Percentiles rank a stretch among this genome's conserved stretches.
Evolutionary conservation across 371 early-diverging fungal genomes (phyloP).

Genomic region (Quaeritorhiza haematococci): DNA sequence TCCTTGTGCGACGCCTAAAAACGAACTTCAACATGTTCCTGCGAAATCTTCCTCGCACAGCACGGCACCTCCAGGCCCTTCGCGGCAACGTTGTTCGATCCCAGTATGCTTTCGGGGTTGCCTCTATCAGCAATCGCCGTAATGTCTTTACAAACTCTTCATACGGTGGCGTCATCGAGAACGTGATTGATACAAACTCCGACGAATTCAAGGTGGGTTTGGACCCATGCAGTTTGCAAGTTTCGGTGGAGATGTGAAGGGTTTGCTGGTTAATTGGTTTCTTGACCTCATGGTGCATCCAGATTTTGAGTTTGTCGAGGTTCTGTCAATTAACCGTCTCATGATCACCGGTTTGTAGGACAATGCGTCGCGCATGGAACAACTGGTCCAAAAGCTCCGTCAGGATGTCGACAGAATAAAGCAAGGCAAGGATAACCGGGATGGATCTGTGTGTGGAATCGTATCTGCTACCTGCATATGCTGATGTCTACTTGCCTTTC

Average conservation of each 20-base stretch:
- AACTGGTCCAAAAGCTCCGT: conserved; percentile 70
- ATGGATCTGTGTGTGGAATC: conserved; percentile 1
- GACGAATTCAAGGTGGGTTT: conserved; percentile 72
- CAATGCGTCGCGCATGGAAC: conserved; percentile 76
- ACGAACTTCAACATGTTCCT: too few relatives aligned
- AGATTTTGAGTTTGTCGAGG: neutral
- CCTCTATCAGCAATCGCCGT: too few relatives aligned
- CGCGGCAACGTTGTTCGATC: too few relatives aligned
- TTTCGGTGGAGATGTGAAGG: too few relatives aligned
- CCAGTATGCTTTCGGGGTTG: too few relatives aligned
- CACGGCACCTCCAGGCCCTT: too few relatives aligned
- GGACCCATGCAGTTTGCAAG: too few relatives aligned
- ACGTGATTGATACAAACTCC: conserved; percentile 68
- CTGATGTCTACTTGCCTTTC: neutral
- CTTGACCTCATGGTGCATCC: neutral
- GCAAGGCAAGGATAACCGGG: conserved; percentile 52
- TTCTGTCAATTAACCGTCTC: too few relatives aligned
- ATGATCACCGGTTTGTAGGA: conserved; percentile 62
- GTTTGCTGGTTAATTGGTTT: conserved; percentile 1
- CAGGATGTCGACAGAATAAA: conserved; percentile 65
- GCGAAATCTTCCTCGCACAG: too few relatives aligned
- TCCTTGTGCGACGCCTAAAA: too few relatives aligned
- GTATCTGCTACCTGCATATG: neutral
- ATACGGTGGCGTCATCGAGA: conserved; percentile 41
- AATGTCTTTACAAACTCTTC: too few relatives aligned